Percentiles rank a stretch among this genome's conserved stretches.
These are phyloP conservation scores for Sporisorium reilianum DNA, from an alignment of 1,284 basidiomycete genomes.

Conservation along the genomic window DNA sequence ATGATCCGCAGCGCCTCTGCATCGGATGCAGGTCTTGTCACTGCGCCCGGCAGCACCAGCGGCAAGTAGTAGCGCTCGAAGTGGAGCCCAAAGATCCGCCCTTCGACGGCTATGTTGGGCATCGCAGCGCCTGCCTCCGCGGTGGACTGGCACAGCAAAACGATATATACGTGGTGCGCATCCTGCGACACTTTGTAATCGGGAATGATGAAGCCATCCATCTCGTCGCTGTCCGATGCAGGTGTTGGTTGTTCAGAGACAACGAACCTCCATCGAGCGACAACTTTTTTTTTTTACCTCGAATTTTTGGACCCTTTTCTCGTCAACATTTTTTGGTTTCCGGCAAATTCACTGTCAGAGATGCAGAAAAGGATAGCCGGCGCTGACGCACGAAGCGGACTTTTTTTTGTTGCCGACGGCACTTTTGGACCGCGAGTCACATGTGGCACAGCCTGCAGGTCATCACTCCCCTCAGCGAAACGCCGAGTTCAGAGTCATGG, in stretches of 20 bases:
- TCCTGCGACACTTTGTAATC: slow-evolving; percentile 26
- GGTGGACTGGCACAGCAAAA: slow-evolving; percentile 2
- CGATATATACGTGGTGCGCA: slow-evolving; percentile 24
- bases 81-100: slow-evolving; percentile 46
- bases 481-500: too few species aligned
- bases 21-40: slow-evolving; percentile 1
- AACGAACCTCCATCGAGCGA: neutral
- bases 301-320: neutral
- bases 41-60: slow-evolving; percentile 31
- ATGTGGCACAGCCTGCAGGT: too few species aligned
- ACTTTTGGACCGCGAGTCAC: too few species aligned
- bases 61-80: slow-evolving; percentile 42
- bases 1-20: neutral
- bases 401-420: neutral
- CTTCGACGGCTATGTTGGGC: slow-evolving; percentile 39
- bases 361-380: neutral
- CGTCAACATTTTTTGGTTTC: neutral
- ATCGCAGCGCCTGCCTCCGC: neutral
- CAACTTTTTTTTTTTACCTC: neutral
- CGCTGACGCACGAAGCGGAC: neutral
- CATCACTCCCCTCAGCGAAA: too few species aligned
- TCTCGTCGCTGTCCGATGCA: neutral
- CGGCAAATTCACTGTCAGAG: slow-evolving; percentile 10
- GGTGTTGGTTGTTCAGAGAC: neutral
- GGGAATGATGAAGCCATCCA: slow-evolving; percentile 42